Conservation (phyloP, 805 yeast genomes). For the Candida quercuum region DNA sequence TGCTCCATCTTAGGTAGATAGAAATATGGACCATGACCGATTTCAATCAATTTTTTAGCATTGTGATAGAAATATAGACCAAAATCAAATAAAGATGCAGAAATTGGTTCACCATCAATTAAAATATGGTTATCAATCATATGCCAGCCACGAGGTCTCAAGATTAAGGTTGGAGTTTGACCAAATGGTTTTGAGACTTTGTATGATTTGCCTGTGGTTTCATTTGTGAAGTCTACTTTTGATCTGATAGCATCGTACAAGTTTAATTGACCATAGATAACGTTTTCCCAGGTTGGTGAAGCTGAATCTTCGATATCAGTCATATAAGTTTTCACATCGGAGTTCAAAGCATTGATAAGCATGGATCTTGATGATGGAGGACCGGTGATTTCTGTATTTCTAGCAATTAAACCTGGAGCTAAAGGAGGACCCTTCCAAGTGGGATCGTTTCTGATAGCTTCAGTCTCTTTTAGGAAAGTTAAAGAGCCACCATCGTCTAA, state of each 20-base stretch:
- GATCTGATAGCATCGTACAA: conserved; percentile 70
- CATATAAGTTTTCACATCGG: conserved; percentile 78
- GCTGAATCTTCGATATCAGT: conserved; percentile 84
- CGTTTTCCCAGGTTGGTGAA: conserved; percentile 79
- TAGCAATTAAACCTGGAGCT: conserved; percentile 66
- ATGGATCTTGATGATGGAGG: conserved; percentile 74
- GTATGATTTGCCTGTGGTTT: conserved; percentile 22
- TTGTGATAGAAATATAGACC: conserved; percentile 76
- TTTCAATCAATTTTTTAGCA: conserved; percentile 53
- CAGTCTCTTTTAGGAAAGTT: conserved; percentile 62
- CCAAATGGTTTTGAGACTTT: conserved; percentile 33
- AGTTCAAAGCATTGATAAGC: conserved; percentile 78
- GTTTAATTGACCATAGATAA: conserved; percentile 75
- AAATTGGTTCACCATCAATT: conserved; percentile 70
- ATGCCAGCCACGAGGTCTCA: conserved; percentile 90
- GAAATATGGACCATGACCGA: conserved; percentile 78
- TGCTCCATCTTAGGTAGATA: conserved; percentile 86
- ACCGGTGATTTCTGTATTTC: conserved; percentile 81
- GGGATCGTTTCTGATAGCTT: conserved; percentile 60
- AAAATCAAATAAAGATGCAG: conserved; percentile 79
- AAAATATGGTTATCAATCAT: conserved; percentile 67
- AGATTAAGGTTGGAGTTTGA: conserved; percentile 70
- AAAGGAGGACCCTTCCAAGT: conserved; percentile 72
- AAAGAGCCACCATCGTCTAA: conserved; percentile 56
- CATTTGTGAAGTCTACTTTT: conserved; percentile 44